Evolutionary conservation across 2,329 filamentous ascomycete genomes (phyloP).

Genomic region (Diaporthe sp.): DNA sequence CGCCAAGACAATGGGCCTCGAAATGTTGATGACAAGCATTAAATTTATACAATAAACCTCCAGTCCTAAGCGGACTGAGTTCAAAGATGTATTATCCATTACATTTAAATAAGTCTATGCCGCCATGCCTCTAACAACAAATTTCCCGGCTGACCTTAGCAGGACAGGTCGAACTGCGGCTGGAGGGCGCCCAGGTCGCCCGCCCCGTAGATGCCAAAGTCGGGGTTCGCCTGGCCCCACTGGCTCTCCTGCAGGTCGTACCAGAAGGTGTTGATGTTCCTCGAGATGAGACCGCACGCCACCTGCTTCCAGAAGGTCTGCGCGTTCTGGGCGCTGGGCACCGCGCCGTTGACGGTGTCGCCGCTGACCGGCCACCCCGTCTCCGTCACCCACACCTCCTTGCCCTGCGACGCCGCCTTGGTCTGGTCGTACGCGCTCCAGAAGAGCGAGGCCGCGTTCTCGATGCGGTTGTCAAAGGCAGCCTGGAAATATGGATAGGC

Average conservation of each 20-base stretch:
- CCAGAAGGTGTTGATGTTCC: slow-evolving; percentile 78
- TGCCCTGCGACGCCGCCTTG: slow-evolving; percentile 55
- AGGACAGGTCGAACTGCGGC: slow-evolving; percentile 22
- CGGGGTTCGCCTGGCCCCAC: slow-evolving; percentile 25
- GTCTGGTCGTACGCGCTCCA: slow-evolving; percentile 68
- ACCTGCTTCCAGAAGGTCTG: slow-evolving; percentile 85
- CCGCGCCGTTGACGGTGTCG: slow-evolving; percentile 70
- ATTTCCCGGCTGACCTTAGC: neutral
- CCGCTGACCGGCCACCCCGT: slow-evolving; percentile 89
- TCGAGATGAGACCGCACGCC: slow-evolving; percentile 76
- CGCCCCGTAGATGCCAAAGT: slow-evolving; percentile 22
- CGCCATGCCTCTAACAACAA: neutral
- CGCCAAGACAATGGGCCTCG: neutral
- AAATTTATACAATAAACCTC: slow-evolving; percentile 7
- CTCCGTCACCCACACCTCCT: slow-evolving; percentile 84
- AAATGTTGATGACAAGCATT: neutral
- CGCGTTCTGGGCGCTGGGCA: slow-evolving; percentile 76
- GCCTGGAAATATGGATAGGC: slow-evolving; percentile 88
- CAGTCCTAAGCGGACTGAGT: neutral
- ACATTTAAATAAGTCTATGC: neutral
- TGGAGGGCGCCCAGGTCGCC: slow-evolving; percentile 22
- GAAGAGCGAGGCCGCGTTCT: slow-evolving; percentile 77
- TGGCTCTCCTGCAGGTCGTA: slow-evolving; percentile 63
- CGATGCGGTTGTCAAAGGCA: slow-evolving; percentile 75
- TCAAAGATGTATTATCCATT: slow-evolving; percentile 23